Evolutionary conservation across 805 yeast genomes (phyloP), one percentile per base, ranked within the genome.

Genomic region (Cyberlindnera saturnus): DNA sequence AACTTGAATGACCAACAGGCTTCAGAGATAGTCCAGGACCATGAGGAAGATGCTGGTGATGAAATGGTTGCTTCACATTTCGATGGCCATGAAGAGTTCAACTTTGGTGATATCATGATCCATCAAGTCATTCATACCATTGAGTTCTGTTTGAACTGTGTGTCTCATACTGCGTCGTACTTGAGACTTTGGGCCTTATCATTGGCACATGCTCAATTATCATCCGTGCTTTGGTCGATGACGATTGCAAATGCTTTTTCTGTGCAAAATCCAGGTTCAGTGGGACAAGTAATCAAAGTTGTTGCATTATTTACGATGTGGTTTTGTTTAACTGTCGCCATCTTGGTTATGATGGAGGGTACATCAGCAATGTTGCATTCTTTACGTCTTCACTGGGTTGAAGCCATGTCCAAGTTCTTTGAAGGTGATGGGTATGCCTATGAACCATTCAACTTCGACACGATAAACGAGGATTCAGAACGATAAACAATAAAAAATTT

Each of bases 281-380:
- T 81, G 3, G 56, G 72, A 2, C 95, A 96, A 11, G 84, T 88
- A 1, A 49, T 82, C 23, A 79, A 78, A 74, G 80, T 87, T 2
- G 93, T 90, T 32, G 59, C 84, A 19, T 67, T 93, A 60, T 93
- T 93, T 63, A 96, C 84, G 18, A 80, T 93, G 84, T 93, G 99
- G 99, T 89, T 93, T 63, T 78, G 78, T 3, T 71, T 93, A 48
- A 91, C 99, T 0, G 91, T 90, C 20, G 84, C 87, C 57, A 88
- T 93, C 55, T 74, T 93, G 59, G 98, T 93, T 13, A 70, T 86
- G 41, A 93, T 93, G 99, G 99, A 93, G 67, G 99, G 99, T 46
- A 93, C 99, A 0, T 88, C 97, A 20, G 99, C 99, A 31, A 93
- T 93, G 99, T 76, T 93, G 60, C 99, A 93, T 67, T 85, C 97